Base-by-base conservation (phyloP, 1,139 yeast species). In the Yamadazyma membranifaciens region DNA sequence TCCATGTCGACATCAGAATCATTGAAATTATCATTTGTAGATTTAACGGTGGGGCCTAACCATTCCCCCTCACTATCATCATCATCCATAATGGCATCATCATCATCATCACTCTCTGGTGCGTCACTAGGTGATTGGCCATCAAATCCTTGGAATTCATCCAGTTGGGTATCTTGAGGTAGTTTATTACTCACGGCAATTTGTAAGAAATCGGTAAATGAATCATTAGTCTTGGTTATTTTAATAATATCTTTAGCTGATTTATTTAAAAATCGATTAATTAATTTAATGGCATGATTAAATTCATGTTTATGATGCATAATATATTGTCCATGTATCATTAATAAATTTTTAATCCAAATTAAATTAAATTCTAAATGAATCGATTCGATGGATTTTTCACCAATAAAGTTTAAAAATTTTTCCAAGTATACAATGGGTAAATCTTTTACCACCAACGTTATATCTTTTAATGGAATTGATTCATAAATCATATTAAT, bases 331-430 rank as follows among this genome's bases (percentile, higher is more conserved):
- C 99, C 98, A 59, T 91, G 98, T 15, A 75, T 63, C 3, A 83
- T 71, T 33, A 92, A 63, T 7, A 89, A 55, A 15, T 74, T 69
- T 51, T 81, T 80, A 34, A 91, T 73, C 98, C 98, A 92, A 11
- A 85, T 53, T 48, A 92, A 63, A 51, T 83, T 81, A 65, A 81
- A 89, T 63, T 94, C 98, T 31, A 91, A 62, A 59, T 92, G 98
- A 17, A 81, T 88, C 9, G 91, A 82, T n/a, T 82, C 85, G 57
- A 78, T 77, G 25, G 87, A 71, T 41, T 79, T 69, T 27, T 78
- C 77, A 1, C 95, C 94, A 49, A 94, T 74, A 51, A 88, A 89
- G 34, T 73, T 67, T 40, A 92, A 62, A 35, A 92, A 57, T 44
- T 83, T 75, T 34, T 81, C 75, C 32, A 89, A 75, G 55, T 94